phyloP scores from a whole-genome alignment of 768 basidiomycete genomes.

The Chalciporus piperatus region DNA sequence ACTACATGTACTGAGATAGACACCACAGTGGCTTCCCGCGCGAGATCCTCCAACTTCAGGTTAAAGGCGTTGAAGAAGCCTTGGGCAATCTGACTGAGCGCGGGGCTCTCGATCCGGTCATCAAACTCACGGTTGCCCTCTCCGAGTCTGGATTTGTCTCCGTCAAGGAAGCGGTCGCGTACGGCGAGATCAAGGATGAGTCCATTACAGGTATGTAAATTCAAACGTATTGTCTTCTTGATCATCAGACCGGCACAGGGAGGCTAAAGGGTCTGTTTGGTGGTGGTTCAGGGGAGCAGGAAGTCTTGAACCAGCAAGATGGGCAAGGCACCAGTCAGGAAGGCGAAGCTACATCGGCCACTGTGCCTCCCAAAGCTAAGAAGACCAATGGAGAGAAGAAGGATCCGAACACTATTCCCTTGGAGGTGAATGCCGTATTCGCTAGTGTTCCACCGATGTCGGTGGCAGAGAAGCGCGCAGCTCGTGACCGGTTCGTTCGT shows the following conservation, averaged over 20 bases:
- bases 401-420: slow-evolving; percentile 56
- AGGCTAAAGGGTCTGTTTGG: slow-evolving; percentile 90
- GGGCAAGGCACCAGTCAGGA: slow-evolving; percentile 19
- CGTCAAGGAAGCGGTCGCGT: slow-evolving; percentile 73
- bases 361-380: slow-evolving; percentile 33
- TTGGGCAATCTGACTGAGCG: slow-evolving; percentile 80
- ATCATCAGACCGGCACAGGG: slow-evolving; percentile 40
- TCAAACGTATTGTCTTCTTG: not conserved
- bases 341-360: slow-evolving; percentile 30
- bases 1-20: slow-evolving; percentile 3
- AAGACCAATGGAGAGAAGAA: slow-evolving; percentile 37
- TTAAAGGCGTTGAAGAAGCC: slow-evolving; percentile 72
- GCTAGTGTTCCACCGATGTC: slow-evolving; percentile 72
- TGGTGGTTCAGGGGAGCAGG: slow-evolving; percentile 42
- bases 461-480: slow-evolving; percentile 67
- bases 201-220: slow-evolving; percentile 59
- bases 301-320: slow-evolving; percentile 30
- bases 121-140: slow-evolving; percentile 81
- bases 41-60: slow-evolving; percentile 68
- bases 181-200: slow-evolving; percentile 80
- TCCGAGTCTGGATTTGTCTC: slow-evolving; percentile 87
- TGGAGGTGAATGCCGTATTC: slow-evolving; percentile 63
- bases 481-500: slow-evolving; percentile 63
- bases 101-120: slow-evolving; percentile 75
- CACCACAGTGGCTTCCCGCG: slow-evolving; percentile 61